Evolutionary conservation across 1,284 basidiomycete species (phyloP), one percentile per base, ranked within the genome.

Genomic region (Cryptococcus maquisensis): DNA sequence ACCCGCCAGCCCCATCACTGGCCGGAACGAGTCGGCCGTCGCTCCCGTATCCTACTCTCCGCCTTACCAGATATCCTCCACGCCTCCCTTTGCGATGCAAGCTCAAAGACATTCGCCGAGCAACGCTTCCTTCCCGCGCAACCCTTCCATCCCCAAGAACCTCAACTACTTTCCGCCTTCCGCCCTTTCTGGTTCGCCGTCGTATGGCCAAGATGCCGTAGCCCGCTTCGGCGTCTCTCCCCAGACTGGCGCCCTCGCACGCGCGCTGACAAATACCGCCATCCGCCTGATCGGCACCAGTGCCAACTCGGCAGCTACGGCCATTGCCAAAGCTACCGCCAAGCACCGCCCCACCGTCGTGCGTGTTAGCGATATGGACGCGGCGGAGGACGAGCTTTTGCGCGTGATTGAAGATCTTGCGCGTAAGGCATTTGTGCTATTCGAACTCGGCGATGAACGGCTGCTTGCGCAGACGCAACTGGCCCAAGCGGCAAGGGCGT

Each of bases 371-470:
- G 68, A 71, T 47, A 63, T 71, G 23, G 88, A 94, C 65, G 86
- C 88, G 0, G 79, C 86, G 49, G 93, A 97, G 64, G 88, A 90
- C 55, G 83, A 84, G 54, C 75, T 98, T 8, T 77, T 97, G 10
- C 82, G 79, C 2, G 74, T 77, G 20, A 79, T 98, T 39, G 93
- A 97, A 70, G 89, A 95, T 60, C 76, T 93, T 0, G 94, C 92
- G 10, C 91, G 96, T 79, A 98, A 98, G 81, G 93, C 94, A 23
- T 88, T 90, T 60, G 91, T 95, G 37, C 78, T 98, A 52, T 88
- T 88, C 50, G 87, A 90, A 61, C 94, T 94, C 82, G 95, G 90
- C 36, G 94, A 98, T 74, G 84, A 87, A 72, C 90, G 93, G 82
- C 87, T 95, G 59, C 85, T 84, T 13, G 68, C 67, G 62, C 62